Conservation (phyloP, 2,329 filamentous ascomycete genomes). For the Hawksworthiomyces lignivorus region DNA sequence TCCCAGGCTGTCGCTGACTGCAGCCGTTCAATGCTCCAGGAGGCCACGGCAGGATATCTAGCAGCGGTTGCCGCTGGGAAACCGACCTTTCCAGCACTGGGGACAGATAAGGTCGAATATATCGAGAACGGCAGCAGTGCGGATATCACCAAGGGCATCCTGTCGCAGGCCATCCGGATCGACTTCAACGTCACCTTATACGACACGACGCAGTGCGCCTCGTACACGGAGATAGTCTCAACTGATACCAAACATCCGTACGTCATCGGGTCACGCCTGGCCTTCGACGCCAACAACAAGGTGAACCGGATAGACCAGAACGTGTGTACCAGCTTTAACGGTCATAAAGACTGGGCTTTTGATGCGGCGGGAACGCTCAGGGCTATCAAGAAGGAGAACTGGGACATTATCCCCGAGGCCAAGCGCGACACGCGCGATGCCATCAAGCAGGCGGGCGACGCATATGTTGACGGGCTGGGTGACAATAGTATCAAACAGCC, state of each 20-base stretch:
- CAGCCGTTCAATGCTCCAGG: constrained; percentile 15
- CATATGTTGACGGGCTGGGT: constrained; percentile 10
- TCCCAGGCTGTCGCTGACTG: constrained; percentile 6
- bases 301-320: constrained; percentile 3
- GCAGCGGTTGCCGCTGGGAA: constrained; percentile 13
- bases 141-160: constrained; percentile 16
- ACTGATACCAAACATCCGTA: constrained; percentile 13
- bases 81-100: constrained; percentile 4
- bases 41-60: constrained; percentile 16
- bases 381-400: constrained; percentile 9
- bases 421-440: constrained; percentile 12
- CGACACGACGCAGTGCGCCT: constrained; percentile 19
- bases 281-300: constrained; percentile 9
- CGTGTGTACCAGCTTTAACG: constrained; percentile 21
- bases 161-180: constrained; percentile 15
- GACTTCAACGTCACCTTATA: constrained; percentile 17
- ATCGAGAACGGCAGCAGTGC: constrained; percentile 15
- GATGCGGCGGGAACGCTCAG: constrained; percentile 3
- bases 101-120: constrained; percentile 11
- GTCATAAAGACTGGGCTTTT: constrained; percentile 10
- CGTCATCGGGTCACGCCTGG: constrained; percentile 15
- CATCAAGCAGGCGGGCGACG: constrained; percentile 10
- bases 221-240: constrained; percentile 13
- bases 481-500: constrained; percentile 2
- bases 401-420: constrained; percentile 10